Evolutionary conservation across 352 stramenopile genomes (phyloP), one percentile per base, ranked within the genome.

Genomic region (Phytophthora pistaciae): DNA sequence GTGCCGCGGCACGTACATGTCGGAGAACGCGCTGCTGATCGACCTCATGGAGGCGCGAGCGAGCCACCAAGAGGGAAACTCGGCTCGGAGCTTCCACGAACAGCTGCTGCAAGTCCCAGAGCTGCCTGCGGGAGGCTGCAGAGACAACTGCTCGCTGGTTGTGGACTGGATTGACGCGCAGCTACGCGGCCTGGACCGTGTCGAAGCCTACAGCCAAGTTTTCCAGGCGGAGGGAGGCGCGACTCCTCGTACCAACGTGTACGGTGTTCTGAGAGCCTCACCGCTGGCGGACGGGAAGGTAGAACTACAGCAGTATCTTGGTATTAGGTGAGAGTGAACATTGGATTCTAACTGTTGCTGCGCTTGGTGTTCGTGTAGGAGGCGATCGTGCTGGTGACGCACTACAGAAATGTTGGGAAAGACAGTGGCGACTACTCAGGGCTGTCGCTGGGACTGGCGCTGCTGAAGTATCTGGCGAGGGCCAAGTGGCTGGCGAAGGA

Each of bases 1-100:
- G 73, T 91, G 83, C 42, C 79, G 91, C 21, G 85, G 85, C 9
- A 97, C 91, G 44, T 97, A 97, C 76, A 92, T 96, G 59, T 96
- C 90, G 2, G 91, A 97, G 77, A 97, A 97, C 61, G 91, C 88
- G 54, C 77, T 97, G 57, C 80, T 97, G 16, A 85, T 94, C 40
- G 88, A 93, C 62, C 87, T 85, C 50, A 91, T 91, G 60, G 80
- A 88, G 52, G 77, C 85, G 14, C 57, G 75, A 40, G 76, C 66
- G 14, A 84, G 74, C 60, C 68, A 83, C 53, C 38, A 73, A 9
- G 82, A 91, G 42, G 83, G 72, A 13, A 40, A 77, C 46, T 66
- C 56, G 9, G 72, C 70, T 33, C 69, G 69, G 10, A 23, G 16
- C 3, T 80, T 78, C 54, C 85, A 93, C 49, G 55, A 70, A 14